phyloP scores from a whole-genome alignment of 257 asterid genomes.

The Plantago major region DNA sequence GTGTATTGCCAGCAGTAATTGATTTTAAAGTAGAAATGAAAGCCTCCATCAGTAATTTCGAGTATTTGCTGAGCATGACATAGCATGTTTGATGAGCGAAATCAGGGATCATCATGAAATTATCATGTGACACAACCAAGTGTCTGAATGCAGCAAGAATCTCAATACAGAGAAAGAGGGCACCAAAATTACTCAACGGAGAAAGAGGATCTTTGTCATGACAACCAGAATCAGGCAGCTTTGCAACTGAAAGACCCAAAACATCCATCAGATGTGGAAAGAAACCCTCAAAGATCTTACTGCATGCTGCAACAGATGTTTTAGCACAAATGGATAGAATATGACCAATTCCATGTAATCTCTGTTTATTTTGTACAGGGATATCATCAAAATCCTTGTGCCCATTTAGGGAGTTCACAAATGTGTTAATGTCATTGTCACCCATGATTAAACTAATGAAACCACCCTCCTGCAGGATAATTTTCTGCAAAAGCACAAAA shows the following conservation, averaged over 20 bases:
- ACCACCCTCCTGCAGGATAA: constrained; percentile 42
- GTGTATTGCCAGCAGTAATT: constrained; percentile 35
- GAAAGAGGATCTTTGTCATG: constrained; percentile 24
- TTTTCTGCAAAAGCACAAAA: constrained; percentile 56
- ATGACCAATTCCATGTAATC: constrained; percentile 67
- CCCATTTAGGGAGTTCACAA: constrained; percentile 45
- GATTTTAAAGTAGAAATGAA: constrained; percentile 44
- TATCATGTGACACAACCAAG: constrained; percentile 41
- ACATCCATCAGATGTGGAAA: constrained; percentile 55
- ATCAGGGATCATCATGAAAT: constrained; percentile 24
- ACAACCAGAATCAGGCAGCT: constrained; percentile 28
- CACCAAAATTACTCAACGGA: constrained; percentile 45
- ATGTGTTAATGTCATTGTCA: constrained; percentile 59
- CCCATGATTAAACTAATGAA: constrained; percentile 46
- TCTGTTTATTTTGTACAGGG: constrained; percentile 54
- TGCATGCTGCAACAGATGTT: constrained; percentile 57
- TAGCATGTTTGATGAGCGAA: constrained; percentile 39
- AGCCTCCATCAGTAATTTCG: constrained; percentile 38
- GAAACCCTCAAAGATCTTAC: constrained; percentile 63
- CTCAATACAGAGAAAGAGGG: constrained; percentile 62
- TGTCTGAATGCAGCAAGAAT: constrained; percentile 74
- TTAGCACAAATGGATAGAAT: constrained; percentile 60
- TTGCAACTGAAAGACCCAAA: constrained; percentile 51
- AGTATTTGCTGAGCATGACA: constrained; percentile 44
- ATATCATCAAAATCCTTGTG: constrained; percentile 39